Evolutionary conservation across 2,329 filamentous ascomycete genomes (phyloP).

Genomic region (Fusarium sacchari): DNA sequence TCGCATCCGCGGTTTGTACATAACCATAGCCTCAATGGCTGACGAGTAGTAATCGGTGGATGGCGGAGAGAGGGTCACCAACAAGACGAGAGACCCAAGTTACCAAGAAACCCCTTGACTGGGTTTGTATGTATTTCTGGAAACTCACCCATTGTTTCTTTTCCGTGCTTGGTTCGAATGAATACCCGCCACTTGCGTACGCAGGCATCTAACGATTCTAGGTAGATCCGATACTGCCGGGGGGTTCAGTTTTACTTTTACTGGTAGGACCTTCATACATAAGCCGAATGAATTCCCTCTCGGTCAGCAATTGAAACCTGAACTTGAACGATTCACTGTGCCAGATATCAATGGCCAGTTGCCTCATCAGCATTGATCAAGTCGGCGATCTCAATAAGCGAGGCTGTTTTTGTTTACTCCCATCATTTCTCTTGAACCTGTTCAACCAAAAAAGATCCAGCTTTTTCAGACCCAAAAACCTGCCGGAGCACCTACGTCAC

Average conservation of each 20-base stretch:
- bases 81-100: not conserved
- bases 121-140: constrained; percentile 35
- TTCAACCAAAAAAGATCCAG: constrained; percentile 19
- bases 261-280: constrained; percentile 27
- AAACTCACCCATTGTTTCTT: not conserved
- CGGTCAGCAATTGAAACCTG: constrained; percentile 12
- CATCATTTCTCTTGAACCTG: constrained; percentile 2
- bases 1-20: constrained; percentile 5
- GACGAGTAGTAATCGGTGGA: constrained; percentile 22
- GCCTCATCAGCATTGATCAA: not conserved
- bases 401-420: constrained; percentile 17
- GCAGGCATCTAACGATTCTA: constrained; percentile 21
- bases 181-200: constrained; percentile 38
- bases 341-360: not conserved
- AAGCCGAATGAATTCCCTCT: constrained; percentile 17
- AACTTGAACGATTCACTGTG: not conserved
- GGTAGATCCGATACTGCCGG: constrained; percentile 35
- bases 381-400: constrained; percentile 24
- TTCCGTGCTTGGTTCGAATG: not conserved
- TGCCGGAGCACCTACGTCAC: constrained; percentile 29
- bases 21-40: constrained; percentile 27
- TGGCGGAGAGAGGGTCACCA: not conserved
- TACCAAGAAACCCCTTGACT: not conserved
- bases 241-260: not conserved
- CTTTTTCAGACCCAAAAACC: constrained; percentile 18